phyloP scores from a whole-genome alignment of 2,329 filamentous ascomycete genomes.

The Gaeumannomyces tritici region DNA sequence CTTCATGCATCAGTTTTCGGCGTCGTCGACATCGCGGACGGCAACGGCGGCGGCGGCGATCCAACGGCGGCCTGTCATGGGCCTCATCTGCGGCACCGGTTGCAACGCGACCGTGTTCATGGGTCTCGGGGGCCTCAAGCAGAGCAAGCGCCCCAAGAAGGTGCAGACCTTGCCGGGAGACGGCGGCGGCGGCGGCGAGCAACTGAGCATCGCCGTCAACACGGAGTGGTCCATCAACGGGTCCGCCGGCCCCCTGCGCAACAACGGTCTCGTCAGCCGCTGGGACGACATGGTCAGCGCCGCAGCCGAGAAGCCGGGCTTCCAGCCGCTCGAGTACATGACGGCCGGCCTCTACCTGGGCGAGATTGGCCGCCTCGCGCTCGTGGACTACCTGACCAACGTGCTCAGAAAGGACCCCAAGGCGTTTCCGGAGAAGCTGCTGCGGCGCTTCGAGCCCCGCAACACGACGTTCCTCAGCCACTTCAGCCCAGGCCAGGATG shows the following conservation, averaged over 20 bases:
- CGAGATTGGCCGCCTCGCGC: conserved; percentile 62
- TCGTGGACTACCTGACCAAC: conserved; percentile 53
- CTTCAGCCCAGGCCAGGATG: conserved; percentile 44
- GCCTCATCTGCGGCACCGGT: conserved; percentile 72
- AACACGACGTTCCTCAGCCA: conserved; percentile 67
- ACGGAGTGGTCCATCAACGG: conserved; percentile 80
- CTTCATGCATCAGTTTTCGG: conserved; percentile 62
- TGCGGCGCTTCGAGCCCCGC: conserved; percentile 47
- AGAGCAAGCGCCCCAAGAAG: conserved; percentile 46
- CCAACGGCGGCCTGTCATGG: conserved; percentile 43
- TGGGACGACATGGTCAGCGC: conserved; percentile 64
- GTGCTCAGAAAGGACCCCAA: conserved; percentile 27
- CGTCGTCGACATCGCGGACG: conserved; percentile 43
- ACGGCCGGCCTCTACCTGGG: conserved; percentile 70
- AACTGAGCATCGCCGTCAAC: conserved; percentile 66
- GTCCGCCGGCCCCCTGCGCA: conserved; percentile 55
- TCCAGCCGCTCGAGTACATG: conserved; percentile 81
- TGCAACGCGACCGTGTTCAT: conserved; percentile 74
- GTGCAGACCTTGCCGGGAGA: conserved; percentile 38
- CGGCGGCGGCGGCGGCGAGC: conserved; percentile 35
- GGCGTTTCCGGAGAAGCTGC: conserved; percentile 44
- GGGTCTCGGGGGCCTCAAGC: conserved; percentile 48
- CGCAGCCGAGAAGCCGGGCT: conserved; percentile 60
- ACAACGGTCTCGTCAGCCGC: conserved; percentile 52
- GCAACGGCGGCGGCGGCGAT: neutral